A percentile compares a stretch with the other conserved stretches of the same genome.
These are phyloP conservation scores for Clitocybe nebularis DNA, from an alignment of 1,284 basidiomycete genomes.

Conservation along the genomic window DNA sequence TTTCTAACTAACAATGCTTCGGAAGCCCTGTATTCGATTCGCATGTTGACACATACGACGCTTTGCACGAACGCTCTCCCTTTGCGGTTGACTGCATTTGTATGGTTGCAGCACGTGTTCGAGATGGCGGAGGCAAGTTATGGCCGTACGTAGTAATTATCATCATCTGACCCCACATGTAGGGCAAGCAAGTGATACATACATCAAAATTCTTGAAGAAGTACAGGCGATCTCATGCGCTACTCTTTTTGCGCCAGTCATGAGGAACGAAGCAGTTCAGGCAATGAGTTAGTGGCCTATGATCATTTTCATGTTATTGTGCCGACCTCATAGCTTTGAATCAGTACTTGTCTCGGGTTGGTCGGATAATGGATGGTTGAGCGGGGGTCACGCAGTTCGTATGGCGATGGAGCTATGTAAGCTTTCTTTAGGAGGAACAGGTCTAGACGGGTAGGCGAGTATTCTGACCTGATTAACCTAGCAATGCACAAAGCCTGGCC, in stretches of 20 bases:
- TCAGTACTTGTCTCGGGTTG: slow-evolving; percentile 86
- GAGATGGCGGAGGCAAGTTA: slow-evolving; percentile 76
- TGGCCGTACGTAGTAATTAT: background rate
- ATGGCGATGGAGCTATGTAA: slow-evolving; percentile 89
- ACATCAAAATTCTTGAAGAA: slow-evolving; percentile 69
- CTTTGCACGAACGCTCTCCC: slow-evolving; percentile 74
- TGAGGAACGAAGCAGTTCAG: slow-evolving; percentile 81
- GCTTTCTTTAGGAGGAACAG: no score
- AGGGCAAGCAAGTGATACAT: slow-evolving; percentile 65
- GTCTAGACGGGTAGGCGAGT: no score
- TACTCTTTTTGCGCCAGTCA: slow-evolving; percentile 81
- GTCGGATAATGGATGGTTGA: slow-evolving; percentile 90
- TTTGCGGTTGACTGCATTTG: slow-evolving; percentile 85
- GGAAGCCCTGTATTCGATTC: slow-evolving; percentile 74
- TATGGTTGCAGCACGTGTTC: slow-evolving; percentile 84
- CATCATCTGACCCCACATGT: no score
- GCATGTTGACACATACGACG: slow-evolving; percentile 75
- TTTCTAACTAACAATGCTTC: slow-evolving; percentile 5
- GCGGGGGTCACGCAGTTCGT: slow-evolving; percentile 86
- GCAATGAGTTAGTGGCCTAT: slow-evolving; percentile 69
- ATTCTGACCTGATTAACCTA: no score
- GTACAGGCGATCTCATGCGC: slow-evolving; percentile 81
- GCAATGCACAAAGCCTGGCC: slow-evolving; percentile 90
- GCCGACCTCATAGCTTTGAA: no score
- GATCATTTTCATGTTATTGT: slow-evolving; percentile 8